phyloP scores from a whole-genome alignment of 2,329 filamentous ascomycete genomes.

The Colletotrichum camelliae region DNA sequence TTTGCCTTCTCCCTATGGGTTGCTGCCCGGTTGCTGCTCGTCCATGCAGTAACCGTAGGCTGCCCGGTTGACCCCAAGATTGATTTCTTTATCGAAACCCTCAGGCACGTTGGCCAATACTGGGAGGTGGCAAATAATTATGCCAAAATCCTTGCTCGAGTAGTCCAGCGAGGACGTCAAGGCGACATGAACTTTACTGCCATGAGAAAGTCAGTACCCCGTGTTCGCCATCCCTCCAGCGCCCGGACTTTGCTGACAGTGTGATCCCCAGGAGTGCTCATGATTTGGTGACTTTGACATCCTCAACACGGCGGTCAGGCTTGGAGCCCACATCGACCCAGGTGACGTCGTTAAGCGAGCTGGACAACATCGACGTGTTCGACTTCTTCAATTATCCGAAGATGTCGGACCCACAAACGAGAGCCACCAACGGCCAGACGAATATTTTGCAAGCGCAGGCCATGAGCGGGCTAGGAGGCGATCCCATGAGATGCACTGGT shows the following conservation, averaged over 20 bases:
- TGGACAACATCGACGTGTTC: conserved; percentile 50
- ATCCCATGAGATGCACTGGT: conserved; percentile 25
- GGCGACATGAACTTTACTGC: conserved; percentile 40
- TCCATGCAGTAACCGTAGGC: conserved; percentile 44
- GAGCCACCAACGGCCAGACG: conserved; percentile 26
- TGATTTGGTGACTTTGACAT: conserved; percentile 42
- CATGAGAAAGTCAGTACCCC: conserved; percentile 43
- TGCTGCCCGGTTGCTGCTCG: conserved; percentile 43
- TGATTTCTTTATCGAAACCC: conserved; percentile 48
- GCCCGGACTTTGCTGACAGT: conserved; percentile 4
- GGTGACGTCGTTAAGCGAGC: conserved; percentile 41
- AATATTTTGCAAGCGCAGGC: conserved; percentile 28
- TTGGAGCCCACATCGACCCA: conserved; percentile 44
- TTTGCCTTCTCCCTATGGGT: conserved; percentile 52
- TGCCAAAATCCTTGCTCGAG: conserved; percentile 43
- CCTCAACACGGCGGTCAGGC: conserved; percentile 38
- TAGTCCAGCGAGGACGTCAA: conserved; percentile 40
- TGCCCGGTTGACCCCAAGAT: conserved; percentile 42
- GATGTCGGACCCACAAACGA: conserved; percentile 24
- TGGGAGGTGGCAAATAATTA: conserved; percentile 51
- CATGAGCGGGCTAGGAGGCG: conserved; percentile 25
- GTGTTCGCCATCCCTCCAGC: neutral
- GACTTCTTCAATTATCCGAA: conserved; percentile 52
- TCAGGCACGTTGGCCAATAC: conserved; percentile 45
- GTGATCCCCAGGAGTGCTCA: conserved; percentile 38